Conservation (phyloP, 768 basidiomycete genomes). For the Russula virescens region DNA sequence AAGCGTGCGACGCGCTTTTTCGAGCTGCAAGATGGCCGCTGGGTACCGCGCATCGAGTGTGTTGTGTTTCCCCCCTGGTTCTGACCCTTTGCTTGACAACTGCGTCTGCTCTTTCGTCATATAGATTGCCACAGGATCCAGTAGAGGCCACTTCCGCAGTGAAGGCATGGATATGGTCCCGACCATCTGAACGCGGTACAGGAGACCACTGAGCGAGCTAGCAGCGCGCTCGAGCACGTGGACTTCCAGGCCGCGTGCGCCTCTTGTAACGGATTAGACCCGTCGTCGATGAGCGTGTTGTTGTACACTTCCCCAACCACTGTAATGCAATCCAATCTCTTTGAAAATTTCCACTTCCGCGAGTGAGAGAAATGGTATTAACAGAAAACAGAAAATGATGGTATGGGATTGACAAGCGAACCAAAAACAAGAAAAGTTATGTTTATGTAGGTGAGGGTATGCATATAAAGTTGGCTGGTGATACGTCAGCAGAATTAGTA, state of each 20-base stretch:
- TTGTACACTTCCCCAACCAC: background rate
- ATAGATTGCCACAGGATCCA: slow-evolving; percentile 67
- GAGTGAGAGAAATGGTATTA: background rate
- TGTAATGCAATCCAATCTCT: slow-evolving; percentile 18
- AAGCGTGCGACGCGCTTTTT: slow-evolving; percentile 78
- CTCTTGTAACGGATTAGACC: background rate
- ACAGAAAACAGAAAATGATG: background rate
- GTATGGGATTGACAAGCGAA: background rate
- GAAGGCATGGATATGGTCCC: slow-evolving; percentile 72
- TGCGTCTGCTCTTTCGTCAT: background rate
- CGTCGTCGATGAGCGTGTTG: background rate
- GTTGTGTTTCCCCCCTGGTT: slow-evolving; percentile 34
- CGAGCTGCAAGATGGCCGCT: slow-evolving; percentile 66
- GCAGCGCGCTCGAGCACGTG: no score
- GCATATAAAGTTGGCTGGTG: background rate
- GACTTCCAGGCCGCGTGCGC: no score
- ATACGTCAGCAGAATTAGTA: background rate
- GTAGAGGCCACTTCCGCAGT: slow-evolving; percentile 59
- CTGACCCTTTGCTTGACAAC: background rate
- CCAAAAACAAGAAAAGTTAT: no score
- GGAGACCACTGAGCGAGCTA: background rate
- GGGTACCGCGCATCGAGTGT: slow-evolving; percentile 74
- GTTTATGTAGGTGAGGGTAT: slow-evolving; percentile 13
- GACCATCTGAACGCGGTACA: background rate
- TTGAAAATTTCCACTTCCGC: background rate